A percentile compares a stretch with the other conserved stretches of the same genome.
These are phyloP conservation scores for Metarhizium brunneum DNA, from an alignment of 2,329 filamentous ascomycete genomes.

Conservation along the genomic window DNA sequence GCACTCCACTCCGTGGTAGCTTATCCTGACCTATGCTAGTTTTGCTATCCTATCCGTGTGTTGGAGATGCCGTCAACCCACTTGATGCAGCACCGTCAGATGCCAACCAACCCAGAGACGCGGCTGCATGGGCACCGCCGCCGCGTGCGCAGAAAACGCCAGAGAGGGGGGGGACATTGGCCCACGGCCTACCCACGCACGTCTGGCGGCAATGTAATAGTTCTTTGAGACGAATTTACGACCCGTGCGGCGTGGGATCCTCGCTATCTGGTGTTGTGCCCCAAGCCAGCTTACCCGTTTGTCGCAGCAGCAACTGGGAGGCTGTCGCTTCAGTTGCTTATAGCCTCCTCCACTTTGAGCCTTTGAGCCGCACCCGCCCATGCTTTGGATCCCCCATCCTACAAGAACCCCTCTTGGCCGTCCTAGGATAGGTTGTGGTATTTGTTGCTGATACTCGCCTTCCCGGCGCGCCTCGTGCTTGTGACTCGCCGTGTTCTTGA, in stretches of 20 bases:
- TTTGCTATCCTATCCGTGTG: background rate
- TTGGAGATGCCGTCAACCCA: constrained; percentile 9
- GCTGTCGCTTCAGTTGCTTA: background rate
- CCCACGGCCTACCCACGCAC: constrained; percentile 5
- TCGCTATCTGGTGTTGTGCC: background rate
- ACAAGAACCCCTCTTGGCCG: constrained; percentile 8
- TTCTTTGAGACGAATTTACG: background rate
- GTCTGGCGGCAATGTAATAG: constrained; percentile 3
- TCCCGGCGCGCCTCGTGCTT: background rate
- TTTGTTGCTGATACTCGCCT: background rate
- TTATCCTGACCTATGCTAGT: background rate
- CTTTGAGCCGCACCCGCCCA: constrained; percentile 7
- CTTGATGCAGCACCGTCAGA: constrained; percentile 8
- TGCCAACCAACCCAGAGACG: constrained; percentile 7
- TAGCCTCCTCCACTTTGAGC: constrained; percentile 1
- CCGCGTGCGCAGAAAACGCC: constrained; percentile 3
- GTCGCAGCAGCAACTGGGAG: background rate
- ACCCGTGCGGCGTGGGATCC: background rate
- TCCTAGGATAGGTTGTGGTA: background rate
- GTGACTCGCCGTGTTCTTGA: background rate
- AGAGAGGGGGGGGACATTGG: constrained; percentile 5
- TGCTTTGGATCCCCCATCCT: constrained; percentile 1
- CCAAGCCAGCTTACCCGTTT: background rate
- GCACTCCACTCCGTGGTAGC: constrained; percentile 5
- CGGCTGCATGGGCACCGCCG: constrained; percentile 4